Base-by-base conservation (phyloP, 345 rosid species). In the Salix exigua region DNA sequence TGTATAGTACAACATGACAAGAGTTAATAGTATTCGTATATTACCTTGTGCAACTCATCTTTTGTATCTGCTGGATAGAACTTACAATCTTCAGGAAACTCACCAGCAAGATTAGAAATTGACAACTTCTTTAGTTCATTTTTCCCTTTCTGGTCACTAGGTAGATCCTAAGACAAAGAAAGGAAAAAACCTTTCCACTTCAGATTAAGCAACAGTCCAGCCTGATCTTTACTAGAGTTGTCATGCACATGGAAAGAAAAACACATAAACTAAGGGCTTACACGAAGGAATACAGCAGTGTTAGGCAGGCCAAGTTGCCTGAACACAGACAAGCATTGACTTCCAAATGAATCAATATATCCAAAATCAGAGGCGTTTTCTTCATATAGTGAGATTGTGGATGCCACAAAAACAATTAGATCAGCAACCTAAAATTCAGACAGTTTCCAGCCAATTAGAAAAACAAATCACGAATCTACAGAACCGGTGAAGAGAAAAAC, bases 11-110 rank as follows among this genome's bases (percentile, higher is more conserved):
- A 50, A 68, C 40, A 19, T 17, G 16, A 37, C 19, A 51, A 68
- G 35, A 63, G 19, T 40, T 40, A 70, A 35, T 72, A 46, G 50
- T 46, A 46, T 18, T 46, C 17, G 4, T 46, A 30, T 18, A 58
- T 19, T 70, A 95, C 99, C 98, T 95, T 93, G 77, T 89, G 97
- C 89, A 95, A 82, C 68, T 95, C 99, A 68, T 93, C 97, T 86
- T 82, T 90, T 19, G 96, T 91, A 86, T 95, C 98, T 63, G 93
- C 98, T 26, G 92, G 85, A 85, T 80, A 90, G 83, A 91, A 93
- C 83, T 87, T 91, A 72, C 97, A 91, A 75, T 95, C 98, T 83
- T 89, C 91, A 19, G 97, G 97, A 81, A 95, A 91, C 79, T 91
- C 94, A 73, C 93, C 61, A 67, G 90, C 83, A 82, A 95, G 92